Percentiles rank a stretch among this genome's conserved stretches.
Evolutionary conservation across 306 rosid genomes (phyloP).

Genomic region (Trichosanthes cucumerina): DNA sequence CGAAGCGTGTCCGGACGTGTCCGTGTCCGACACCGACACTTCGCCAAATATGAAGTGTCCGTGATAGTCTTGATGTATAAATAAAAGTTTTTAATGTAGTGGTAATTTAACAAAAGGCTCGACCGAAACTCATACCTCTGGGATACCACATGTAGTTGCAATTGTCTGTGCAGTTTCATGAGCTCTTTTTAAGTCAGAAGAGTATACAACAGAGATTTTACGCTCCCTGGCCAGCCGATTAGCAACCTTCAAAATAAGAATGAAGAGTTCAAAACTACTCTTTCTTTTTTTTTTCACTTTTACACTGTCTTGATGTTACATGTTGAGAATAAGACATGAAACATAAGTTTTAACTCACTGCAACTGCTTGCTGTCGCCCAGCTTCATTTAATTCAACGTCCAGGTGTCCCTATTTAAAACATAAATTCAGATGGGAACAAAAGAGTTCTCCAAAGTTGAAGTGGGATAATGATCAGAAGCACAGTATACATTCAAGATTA

Average conservation of each 20-base stretch:
- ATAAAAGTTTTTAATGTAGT: neutral
- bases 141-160: constrained; percentile 61
- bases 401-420: constrained; percentile 60
- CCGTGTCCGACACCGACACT: too few species aligned
- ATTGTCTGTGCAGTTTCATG: constrained; percentile 71
- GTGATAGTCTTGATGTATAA: neutral
- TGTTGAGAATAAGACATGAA: constrained; percentile 8
- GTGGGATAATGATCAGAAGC: constrained; percentile 14
- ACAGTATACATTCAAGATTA: constrained; percentile 2
- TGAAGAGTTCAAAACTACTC: neutral
- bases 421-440: constrained; percentile 11
- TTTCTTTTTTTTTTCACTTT: neutral
- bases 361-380: constrained; percentile 81
- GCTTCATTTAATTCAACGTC: constrained; percentile 82
- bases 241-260: constrained; percentile 54
- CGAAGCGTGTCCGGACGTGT: too few species aligned
- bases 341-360: constrained; percentile 37
- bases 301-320: neutral
- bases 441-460: neutral
- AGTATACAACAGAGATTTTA: constrained; percentile 51
- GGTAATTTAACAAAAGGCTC: neutral
- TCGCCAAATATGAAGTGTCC: too few species aligned
- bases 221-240: constrained; percentile 64
- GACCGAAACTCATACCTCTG: constrained; percentile 44
- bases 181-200: constrained; percentile 90